Base-by-base conservation (phyloP, 768 basidiomycete genomes). In the Pluteus cervinus region DNA sequence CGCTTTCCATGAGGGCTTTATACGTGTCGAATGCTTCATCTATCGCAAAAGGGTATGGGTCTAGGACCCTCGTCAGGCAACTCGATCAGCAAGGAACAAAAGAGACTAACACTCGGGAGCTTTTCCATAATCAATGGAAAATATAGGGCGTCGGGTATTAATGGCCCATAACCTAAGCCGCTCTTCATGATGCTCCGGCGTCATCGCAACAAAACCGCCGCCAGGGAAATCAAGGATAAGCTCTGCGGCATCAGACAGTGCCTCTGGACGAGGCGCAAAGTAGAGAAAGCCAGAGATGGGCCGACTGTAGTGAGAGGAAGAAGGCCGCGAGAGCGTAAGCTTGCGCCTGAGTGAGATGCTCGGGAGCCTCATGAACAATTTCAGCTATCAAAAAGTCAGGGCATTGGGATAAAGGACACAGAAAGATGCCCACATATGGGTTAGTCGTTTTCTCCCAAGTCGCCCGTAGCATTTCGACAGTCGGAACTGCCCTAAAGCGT, bases 361-460 rank as follows among this genome's bases (percentile, higher is more conserved):
- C 5, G 90, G 89, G 7, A 76, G 60, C n/a, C n/a, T n/a, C n/a
- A n/a, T n/a, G n/a, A n/a, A n/a, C n/a, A n/a, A n/a, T n/a, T n/a
- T n/a, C n/a, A n/a, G n/a, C n/a, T n/a, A n/a, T n/a, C n/a, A n/a
- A n/a, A n/a, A n/a, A n/a, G n/a, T n/a, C n/a, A n/a, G n/a, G n/a
- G n/a, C n/a, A n/a, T n/a, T n/a, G n/a, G n/a, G n/a, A n/a, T n/a
- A n/a, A n/a, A n/a, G n/a, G n/a, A n/a, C n/a, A n/a, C n/a, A n/a
- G n/a, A n/a, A n/a, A n/a, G n/a, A n/a, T n/a, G 54, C 76, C 45
- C 51, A 89, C 90, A 64, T 89, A 86, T 43, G 93, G 96, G 61
- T 98, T 94, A 2, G 74, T 72, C 0, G 90, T 89, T 69, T 99
- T 99, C 61, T 94, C 93, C 96, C 96, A 99, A 16, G 91, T 97